These are phyloP conservation scores for Cutaneotrichosporon cavernicola DNA, from an alignment of 1,284 basidiomycete species.

Conservation along the genomic window DNA sequence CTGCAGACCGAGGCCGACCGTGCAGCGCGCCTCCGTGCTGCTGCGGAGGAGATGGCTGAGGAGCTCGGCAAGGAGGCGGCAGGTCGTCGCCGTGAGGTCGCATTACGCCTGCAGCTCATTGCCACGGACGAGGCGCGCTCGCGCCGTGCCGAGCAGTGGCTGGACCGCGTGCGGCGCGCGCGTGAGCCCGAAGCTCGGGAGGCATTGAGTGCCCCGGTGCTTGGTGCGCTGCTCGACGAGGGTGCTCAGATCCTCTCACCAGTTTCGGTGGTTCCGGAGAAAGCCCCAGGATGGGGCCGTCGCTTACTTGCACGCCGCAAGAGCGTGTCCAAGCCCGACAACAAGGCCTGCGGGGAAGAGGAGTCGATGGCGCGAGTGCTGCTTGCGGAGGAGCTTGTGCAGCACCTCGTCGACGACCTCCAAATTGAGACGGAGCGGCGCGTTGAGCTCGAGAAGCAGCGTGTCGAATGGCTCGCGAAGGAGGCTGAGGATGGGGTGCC, in stretches of 20 bases:
- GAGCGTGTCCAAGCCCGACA: background rate
- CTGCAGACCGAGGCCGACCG: slow-evolving; percentile 33
- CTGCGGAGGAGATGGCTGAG: slow-evolving; percentile 70
- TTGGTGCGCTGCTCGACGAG: slow-evolving; percentile 53
- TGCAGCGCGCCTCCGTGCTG: slow-evolving; percentile 59
- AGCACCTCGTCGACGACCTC: slow-evolving; percentile 64
- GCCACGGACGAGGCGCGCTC: slow-evolving; percentile 63
- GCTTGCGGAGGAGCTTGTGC: slow-evolving; percentile 63
- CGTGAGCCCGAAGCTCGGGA: slow-evolving; percentile 32
- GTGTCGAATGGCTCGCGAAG: slow-evolving; percentile 50
- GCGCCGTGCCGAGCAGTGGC: slow-evolving; percentile 44
- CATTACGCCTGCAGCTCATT: slow-evolving; percentile 65
- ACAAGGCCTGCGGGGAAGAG: slow-evolving; percentile 26
- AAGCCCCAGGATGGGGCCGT: slow-evolving; percentile 8
- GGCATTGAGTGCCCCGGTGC: background rate
- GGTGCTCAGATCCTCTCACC: slow-evolving; percentile 67
- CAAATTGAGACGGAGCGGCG: slow-evolving; percentile 64
- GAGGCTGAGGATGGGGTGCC: slow-evolving; percentile 38
- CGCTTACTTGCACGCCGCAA: slow-evolving; percentile 11
- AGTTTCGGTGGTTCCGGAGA: background rate
- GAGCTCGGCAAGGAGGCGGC: slow-evolving; percentile 71
- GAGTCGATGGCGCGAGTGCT: slow-evolving; percentile 59
- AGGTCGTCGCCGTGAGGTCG: slow-evolving; percentile 71
- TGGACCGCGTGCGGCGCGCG: slow-evolving; percentile 44
- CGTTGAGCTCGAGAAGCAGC: slow-evolving; percentile 58